phyloP scores from a whole-genome alignment of 2,329 filamentous ascomycete species.

The Ceratocystiopsis minuta region DNA sequence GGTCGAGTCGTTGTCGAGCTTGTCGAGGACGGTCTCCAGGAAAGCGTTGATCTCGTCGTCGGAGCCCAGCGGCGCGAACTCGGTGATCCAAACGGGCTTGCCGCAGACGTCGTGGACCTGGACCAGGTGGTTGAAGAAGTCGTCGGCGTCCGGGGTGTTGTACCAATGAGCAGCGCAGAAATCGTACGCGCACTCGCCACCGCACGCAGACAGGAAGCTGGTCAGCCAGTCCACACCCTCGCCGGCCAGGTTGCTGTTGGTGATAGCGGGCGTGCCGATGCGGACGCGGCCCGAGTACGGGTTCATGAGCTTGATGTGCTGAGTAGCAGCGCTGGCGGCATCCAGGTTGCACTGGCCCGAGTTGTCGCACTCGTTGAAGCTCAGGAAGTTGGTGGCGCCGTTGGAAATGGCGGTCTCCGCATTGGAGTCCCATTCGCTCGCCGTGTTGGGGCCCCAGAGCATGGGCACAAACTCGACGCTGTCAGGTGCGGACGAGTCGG shows the following conservation, averaged over 20 bases:
- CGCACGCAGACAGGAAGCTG: constrained; percentile 33
- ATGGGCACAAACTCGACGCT: constrained; percentile 45
- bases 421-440: constrained; percentile 29
- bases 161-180: constrained; percentile 51
- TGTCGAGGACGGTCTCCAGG: constrained; percentile 28
- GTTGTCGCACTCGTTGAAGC: constrained; percentile 58
- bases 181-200: constrained; percentile 33
- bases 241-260: constrained; percentile 32
- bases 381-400: constrained; percentile 40
- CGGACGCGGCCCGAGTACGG: constrained; percentile 32
- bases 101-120: constrained; percentile 27
- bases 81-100: constrained; percentile 43
- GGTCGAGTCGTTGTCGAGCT: constrained; percentile 26
- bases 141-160: constrained; percentile 25
- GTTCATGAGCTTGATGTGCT: constrained; percentile 37
- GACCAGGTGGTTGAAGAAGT: constrained; percentile 37
- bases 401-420: constrained; percentile 31
- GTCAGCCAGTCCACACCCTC: constrained; percentile 39
- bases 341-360: constrained; percentile 38
- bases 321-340: constrained; percentile 30
- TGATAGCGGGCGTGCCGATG: constrained; percentile 42
- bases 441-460: constrained; percentile 40
- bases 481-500: constrained; percentile 19
- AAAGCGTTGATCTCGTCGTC: constrained; percentile 27
- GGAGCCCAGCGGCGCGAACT: constrained; percentile 38